Evolutionary conservation across 2,329 filamentous ascomycete species (phyloP).

Genomic region (Epichloe bromicola): DNA sequence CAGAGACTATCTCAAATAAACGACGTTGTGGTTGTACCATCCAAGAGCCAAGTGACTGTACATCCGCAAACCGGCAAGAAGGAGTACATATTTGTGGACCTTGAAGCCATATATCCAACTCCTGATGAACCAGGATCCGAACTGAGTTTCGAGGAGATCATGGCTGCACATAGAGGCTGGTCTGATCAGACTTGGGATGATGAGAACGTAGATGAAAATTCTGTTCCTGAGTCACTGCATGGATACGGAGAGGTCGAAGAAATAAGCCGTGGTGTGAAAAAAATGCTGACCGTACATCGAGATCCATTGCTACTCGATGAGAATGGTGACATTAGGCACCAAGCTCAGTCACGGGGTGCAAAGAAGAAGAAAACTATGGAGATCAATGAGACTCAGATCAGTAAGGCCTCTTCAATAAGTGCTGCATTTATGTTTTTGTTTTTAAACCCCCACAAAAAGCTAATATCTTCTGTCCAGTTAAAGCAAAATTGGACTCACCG

Average conservation of each 20-base stretch:
- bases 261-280: slow-evolving; percentile 17
- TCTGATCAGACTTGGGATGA: slow-evolving; percentile 45
- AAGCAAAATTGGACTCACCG: slow-evolving; percentile 85
- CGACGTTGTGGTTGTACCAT: slow-evolving; percentile 56
- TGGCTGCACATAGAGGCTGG: slow-evolving; percentile 64
- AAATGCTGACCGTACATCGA: slow-evolving; percentile 30
- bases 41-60: slow-evolving; percentile 62
- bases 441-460: not conserved
- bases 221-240: slow-evolving; percentile 15
- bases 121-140: slow-evolving; percentile 59
- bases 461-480: slow-evolving; percentile 50
- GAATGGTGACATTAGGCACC: slow-evolving; percentile 40
- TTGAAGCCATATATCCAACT: slow-evolving; percentile 75
- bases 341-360: slow-evolving; percentile 30
- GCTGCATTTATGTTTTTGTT: not conserved
- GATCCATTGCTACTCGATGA: slow-evolving; percentile 40
- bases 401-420: slow-evolving; percentile 34
- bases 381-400: slow-evolving; percentile 83
- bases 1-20: slow-evolving; percentile 50
- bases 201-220: slow-evolving; percentile 22
- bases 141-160: slow-evolving; percentile 82
- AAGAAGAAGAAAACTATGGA: slow-evolving; percentile 74
- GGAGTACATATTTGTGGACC: slow-evolving; percentile 77
- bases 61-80: slow-evolving; percentile 73
- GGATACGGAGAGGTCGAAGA: slow-evolving; percentile 19